Base-by-base conservation (phyloP, 2,329 filamentous ascomycete genomes). In the Knufia petricola region DNA sequence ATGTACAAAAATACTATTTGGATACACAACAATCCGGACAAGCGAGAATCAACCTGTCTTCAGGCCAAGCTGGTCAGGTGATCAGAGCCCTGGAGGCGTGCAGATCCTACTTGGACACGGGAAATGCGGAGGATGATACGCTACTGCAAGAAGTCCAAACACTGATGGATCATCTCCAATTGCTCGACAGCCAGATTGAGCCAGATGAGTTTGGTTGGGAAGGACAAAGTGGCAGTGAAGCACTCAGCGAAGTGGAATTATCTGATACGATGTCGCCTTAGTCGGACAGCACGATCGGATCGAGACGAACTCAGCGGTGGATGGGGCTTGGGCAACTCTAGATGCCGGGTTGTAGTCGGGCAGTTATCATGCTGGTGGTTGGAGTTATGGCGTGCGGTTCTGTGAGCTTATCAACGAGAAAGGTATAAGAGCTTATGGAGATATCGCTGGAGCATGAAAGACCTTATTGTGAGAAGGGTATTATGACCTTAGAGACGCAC, bases 41-140 rank as follows among this genome's bases (percentile, higher is more conserved):
- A 51, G 50, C 13, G 42, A 21, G 38, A 23, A 20, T 34, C 3
- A 50, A 24, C 3, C 47, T 58, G 12, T 48, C 53, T 26, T 48
- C 53, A 4, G 56, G 56, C 23, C 56, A 58, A 44, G 46, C 44
- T 28, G 49, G 40, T 45, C 54, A 58, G 48, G 21, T 58, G 24
- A 42, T 54, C 15, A 46, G 50, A 13, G 51, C 55, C 31, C 44
- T 56, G 39, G 54, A 52, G 21, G 42, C 50, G 47, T 54, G 54
- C 43, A 43, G 50, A 15, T 23, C 41, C n/a, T 54, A 52, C 28
- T 52, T 58, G 26, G 51, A 46, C 19, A 52, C 54, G 3, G 51
- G 50, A 40, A 28, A 49, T 21, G 23, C 45, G 8, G 50, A 54
- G 8, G 54, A 53, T 36, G 54, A 56, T 23, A 39, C 20, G 9